Evolutionary conservation across 108 stramenopile genomes (phyloP), one percentile per base, ranked within the genome.

Genomic region (Seminavis robusta): DNA sequence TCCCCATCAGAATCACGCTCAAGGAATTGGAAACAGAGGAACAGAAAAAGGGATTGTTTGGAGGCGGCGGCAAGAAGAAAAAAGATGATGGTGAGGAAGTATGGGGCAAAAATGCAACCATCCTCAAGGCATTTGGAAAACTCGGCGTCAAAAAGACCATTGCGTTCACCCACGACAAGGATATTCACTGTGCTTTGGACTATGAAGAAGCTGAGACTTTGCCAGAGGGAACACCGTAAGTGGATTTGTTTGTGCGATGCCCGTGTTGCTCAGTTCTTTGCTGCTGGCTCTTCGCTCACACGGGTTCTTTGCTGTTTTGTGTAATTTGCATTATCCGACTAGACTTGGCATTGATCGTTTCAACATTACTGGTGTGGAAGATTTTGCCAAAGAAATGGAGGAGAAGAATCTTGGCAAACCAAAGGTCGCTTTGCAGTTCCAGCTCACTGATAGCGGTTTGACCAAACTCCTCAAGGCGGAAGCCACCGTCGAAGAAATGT

Each of bases 351-450:
- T n/a, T n/a, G 58, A 67, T 48, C 77, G 76, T 26, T 99, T 96
- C 83, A 86, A 94, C 58, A 76, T 99, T 41, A 68, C 86, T 8
- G 98, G 98, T 33, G 72, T 99, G 17, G 77, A 73, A 6, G 86
- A 75, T 1, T 97, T 97, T 59, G 94, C 96, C 23, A 86, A 77
- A 61, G 89, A 97, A 52, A 94, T 94, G 94, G 78, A 79, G 43
- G 94, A 84, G 48, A 92, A 96, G 76, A 83, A 80, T 15, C 62
- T 88, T 33, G 94, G 88, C 17, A 74, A 72, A 13, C 98, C 98
- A 27, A 99, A 99, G 86, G 88, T 99, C 6, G 81, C 95, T 1
- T 63, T 99, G 47, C 88, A 94, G 61, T 98, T 99, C 73, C 85
- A 92, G 51, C 63, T 98, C 46, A 90, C 83, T 47, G 50, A 71